Evolutionary conservation across 495 filamentous ascomycete genomes (phyloP).

Genomic region (Aspergillus nidulans): DNA sequence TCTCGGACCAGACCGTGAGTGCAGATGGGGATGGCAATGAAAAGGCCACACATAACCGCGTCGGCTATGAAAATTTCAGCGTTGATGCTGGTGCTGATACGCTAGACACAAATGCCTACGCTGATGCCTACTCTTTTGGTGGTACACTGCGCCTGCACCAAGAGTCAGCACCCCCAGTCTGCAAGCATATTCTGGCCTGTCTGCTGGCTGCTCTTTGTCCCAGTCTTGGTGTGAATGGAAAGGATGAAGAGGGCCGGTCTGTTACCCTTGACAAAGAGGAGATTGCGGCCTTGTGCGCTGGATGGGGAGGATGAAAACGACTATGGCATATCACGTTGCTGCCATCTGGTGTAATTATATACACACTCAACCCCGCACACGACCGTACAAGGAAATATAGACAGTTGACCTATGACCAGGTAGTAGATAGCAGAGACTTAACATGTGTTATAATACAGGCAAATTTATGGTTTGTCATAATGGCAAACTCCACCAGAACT

Average conservation of each 20-base stretch:
- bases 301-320: constrained; percentile 43
- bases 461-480: too few species aligned
- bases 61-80: not conserved
- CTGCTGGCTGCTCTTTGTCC: constrained; percentile 66
- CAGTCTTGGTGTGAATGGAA: constrained; percentile 28
- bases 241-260: constrained; percentile 40
- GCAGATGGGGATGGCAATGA: not conserved
- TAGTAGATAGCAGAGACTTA: too few species aligned
- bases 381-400: not conserved
- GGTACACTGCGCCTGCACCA: constrained; percentile 38
- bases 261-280: constrained; percentile 49
- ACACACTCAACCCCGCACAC: not conserved
- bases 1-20: not conserved
- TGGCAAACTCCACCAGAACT: too few species aligned
- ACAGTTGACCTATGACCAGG: too few species aligned
- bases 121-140: constrained; percentile 43
- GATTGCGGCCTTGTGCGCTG: constrained; percentile 72
- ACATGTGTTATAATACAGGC: too few species aligned
- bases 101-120: not conserved
- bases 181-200: constrained; percentile 88
- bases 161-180: constrained; percentile 52
- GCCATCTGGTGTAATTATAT: not conserved
- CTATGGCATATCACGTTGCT: too few species aligned
- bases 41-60: not conserved
- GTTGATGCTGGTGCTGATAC: not conserved